These are phyloP conservation scores for Cantharellus anzutake DNA, from an alignment of 768 basidiomycete species.

Conservation along the genomic window DNA sequence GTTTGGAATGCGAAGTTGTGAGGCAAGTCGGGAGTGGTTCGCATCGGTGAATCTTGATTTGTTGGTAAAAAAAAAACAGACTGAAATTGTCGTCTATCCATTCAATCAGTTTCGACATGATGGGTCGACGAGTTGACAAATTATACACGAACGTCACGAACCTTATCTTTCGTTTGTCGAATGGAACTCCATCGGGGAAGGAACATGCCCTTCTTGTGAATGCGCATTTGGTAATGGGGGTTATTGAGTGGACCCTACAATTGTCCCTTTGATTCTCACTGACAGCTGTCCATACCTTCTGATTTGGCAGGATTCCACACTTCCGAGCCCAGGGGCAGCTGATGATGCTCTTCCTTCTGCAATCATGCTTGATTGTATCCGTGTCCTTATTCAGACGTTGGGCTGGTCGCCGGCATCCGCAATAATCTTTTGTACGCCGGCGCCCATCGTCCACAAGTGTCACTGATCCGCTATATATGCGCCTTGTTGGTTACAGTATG, in stretches of 20 bases:
- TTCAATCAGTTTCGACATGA: conserved; percentile 67
- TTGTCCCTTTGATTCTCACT: not conserved
- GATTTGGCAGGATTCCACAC: conserved; percentile 21
- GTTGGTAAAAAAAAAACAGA: not conserved
- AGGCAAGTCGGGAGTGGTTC: conserved; percentile 73
- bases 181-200: conserved; percentile 51
- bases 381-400: conserved; percentile 53
- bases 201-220: conserved; percentile 76
- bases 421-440: conserved; percentile 57
- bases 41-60: conserved; percentile 42
- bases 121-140: conserved; percentile 67
- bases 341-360: conserved; percentile 82
- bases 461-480: not conserved
- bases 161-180: conserved; percentile 70
- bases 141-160: conserved; percentile 78
- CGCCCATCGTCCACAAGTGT: not conserved
- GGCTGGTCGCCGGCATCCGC: conserved; percentile 57
- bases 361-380: conserved; percentile 75
- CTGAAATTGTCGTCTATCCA: not conserved
- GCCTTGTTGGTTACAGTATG: conserved; percentile 37
- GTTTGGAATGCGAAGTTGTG: conserved; percentile 81
- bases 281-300: not conserved
- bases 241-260: not conserved
- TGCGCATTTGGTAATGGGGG: conserved; percentile 57
- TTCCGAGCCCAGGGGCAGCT: conserved; percentile 76